Evolutionary conservation across 805 yeast species (phyloP).

Genomic region (Sungouiozyma ichnusensis): DNA sequence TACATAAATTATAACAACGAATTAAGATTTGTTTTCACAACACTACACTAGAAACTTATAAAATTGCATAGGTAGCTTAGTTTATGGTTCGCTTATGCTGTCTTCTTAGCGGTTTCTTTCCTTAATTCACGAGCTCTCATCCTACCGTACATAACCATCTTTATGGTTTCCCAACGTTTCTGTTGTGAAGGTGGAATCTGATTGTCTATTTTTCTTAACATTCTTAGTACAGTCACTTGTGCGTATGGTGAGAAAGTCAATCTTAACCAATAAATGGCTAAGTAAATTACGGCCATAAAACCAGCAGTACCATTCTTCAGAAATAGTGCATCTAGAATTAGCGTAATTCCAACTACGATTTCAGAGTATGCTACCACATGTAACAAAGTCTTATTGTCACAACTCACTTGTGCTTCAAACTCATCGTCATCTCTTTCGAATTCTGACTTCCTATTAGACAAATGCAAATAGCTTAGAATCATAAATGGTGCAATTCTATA

Average conservation of each 20-base stretch:
- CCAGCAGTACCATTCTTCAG: slow-evolving; percentile 59
- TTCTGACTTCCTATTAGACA: slow-evolving; percentile 28
- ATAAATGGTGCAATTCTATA: slow-evolving; percentile 56
- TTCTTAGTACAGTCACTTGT: slow-evolving; percentile 27
- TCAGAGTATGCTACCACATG: slow-evolving; percentile 50
- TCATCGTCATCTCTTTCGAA: slow-evolving; percentile 8
- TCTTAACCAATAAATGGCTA: slow-evolving; percentile 61
- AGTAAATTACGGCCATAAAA: slow-evolving; percentile 48
- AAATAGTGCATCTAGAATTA: slow-evolving; percentile 48
- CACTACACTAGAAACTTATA: slow-evolving; percentile 26
- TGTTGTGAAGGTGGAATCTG: slow-evolving; percentile 28
- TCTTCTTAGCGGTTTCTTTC: slow-evolving; percentile 1
- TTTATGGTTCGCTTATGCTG: no score
- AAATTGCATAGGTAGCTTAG: slow-evolving; percentile 40
- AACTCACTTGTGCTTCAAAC: slow-evolving; percentile 6
- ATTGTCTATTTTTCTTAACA: slow-evolving; percentile 23
- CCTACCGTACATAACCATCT: slow-evolving; percentile 34
- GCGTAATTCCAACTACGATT: slow-evolving; percentile 40
- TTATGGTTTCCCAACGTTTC: slow-evolving; percentile 31
- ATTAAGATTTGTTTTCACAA: background rate
- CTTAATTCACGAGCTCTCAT: slow-evolving; percentile 26
- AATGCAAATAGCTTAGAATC: slow-evolving; percentile 47
- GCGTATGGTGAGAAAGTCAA: slow-evolving; percentile 41
- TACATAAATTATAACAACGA: background rate
- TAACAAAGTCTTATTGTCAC: slow-evolving; percentile 14